Evolutionary conservation across 2,329 filamentous ascomycete genomes (phyloP).

Genomic region (Teratosphaeria gauchensis): DNA sequence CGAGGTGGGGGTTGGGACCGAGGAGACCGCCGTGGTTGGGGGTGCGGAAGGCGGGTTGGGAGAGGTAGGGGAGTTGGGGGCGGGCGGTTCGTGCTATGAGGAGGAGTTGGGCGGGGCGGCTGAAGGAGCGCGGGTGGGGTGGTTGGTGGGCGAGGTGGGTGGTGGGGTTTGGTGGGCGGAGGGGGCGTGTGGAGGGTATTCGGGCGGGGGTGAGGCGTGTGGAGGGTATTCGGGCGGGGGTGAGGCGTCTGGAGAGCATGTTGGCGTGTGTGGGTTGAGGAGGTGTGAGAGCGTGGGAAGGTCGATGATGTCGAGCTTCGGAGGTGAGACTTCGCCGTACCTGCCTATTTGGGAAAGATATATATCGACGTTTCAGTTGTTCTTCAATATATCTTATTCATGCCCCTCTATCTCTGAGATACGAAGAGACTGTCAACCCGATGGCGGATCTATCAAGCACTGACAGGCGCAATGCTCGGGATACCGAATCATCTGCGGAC

Average conservation of each 20-base stretch:
- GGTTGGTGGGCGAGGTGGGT: conserved; percentile 1
- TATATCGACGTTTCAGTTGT: neutral
- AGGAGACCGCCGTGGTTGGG: conserved; percentile 9
- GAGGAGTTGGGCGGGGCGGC: conserved; percentile 45
- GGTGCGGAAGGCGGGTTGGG: conserved; percentile 36
- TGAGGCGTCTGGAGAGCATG: conserved; percentile 4
- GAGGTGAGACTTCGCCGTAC: neutral
- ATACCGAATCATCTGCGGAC: neutral
- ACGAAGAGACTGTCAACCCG: neutral
- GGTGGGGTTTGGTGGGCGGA: conserved; percentile 6
- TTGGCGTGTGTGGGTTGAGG: neutral
- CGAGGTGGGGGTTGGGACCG: conserved; percentile 29
- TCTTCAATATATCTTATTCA: neutral
- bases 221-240: conserved; percentile 4
- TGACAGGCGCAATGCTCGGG: neutral
- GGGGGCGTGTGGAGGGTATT: conserved; percentile 5
- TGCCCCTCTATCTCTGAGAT: too few relatives aligned
- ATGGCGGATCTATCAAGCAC: neutral
- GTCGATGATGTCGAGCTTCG: neutral
- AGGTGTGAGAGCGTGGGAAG: too few relatives aligned
- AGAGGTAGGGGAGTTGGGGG: conserved; percentile 58
- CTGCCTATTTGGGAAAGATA: neutral
- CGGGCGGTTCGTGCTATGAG: conserved; percentile 44
- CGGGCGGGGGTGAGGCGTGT: conserved; percentile 3
- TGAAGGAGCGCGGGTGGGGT: conserved; percentile 43